Conservation (phyloP, 2,329 filamentous ascomycete genomes). For the Claviceps capensis region DNA sequence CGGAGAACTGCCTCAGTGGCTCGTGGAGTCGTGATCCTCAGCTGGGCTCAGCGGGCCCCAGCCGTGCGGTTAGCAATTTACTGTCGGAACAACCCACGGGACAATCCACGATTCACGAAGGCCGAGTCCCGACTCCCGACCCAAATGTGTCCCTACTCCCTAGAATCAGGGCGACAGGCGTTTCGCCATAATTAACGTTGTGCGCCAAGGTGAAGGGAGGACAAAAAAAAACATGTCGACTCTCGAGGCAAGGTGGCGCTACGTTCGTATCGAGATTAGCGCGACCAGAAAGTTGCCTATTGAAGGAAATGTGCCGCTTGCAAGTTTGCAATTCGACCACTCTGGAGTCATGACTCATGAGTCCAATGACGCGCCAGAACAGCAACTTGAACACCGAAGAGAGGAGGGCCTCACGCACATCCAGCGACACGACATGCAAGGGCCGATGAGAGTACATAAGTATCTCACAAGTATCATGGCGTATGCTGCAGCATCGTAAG, state of each 20-base stretch:
- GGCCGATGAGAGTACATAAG: no score
- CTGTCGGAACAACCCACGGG: not conserved
- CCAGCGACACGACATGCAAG: not conserved
- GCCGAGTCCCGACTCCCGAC: not conserved
- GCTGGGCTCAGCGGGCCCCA: not conserved
- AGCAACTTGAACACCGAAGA: not conserved
- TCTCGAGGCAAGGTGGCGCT: not conserved
- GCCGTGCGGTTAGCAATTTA: not conserved
- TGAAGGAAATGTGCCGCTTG: not conserved
- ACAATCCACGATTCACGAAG: not conserved
- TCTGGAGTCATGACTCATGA: no score
- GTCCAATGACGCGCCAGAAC: not conserved
- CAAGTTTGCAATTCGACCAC: no score
- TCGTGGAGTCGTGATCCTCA: not conserved
- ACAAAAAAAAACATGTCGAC: not conserved
- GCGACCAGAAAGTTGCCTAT: not conserved
- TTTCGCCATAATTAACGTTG: no score
- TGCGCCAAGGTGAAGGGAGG: not conserved
- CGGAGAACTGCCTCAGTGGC: not conserved
- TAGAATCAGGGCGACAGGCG: not conserved
- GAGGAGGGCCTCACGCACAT: no score
- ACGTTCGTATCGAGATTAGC: not conserved
- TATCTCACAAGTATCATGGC: not conserved
- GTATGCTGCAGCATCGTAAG: not conserved
- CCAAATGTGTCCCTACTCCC: not conserved